phyloP scores from a whole-genome alignment of 2,329 filamentous ascomycete genomes.

The Corynespora cassiicola region DNA sequence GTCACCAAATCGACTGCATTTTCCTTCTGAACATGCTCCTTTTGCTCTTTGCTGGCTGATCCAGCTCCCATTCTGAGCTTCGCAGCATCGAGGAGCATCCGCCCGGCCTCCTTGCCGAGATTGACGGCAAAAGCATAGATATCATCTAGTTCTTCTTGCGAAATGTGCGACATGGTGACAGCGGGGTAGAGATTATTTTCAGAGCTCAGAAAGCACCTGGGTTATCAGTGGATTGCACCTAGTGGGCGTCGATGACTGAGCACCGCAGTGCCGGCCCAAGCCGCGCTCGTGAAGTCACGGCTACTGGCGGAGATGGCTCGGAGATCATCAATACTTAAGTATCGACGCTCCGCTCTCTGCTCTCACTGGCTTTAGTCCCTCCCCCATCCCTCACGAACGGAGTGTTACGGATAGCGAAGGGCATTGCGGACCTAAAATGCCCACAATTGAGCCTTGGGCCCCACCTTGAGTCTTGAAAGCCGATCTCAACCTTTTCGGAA shows the following conservation, averaged over 20 bases:
- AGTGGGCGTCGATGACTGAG: constrained; percentile 1
- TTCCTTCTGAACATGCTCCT: constrained; percentile 69
- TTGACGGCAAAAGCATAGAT: constrained; percentile 75
- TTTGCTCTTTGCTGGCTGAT: constrained; percentile 24
- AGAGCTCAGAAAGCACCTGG: background rate
- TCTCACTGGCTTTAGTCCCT: too few species aligned
- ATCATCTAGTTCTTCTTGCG: constrained; percentile 61
- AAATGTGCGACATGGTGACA: constrained; percentile 30
- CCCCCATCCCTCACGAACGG: constrained; percentile 1
- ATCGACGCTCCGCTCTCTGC: too few species aligned
- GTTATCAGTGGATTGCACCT: constrained; percentile 7
- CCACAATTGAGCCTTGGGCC: too few species aligned
- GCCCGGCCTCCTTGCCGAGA: constrained; percentile 72
- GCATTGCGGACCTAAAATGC: too few species aligned
- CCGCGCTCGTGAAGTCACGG: constrained; percentile 13
- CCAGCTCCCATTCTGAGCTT: constrained; percentile 58
- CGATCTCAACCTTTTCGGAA: too few species aligned
- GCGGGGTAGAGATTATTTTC: constrained; percentile 5
- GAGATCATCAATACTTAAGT: too few species aligned
- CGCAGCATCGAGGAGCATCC: constrained; percentile 70
- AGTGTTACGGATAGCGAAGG: constrained; percentile 5
- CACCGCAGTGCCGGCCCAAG: constrained; percentile 12
- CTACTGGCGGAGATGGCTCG: constrained; percentile 12
- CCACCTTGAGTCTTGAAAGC: too few species aligned
- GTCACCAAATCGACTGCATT: constrained; percentile 80